A percentile compares a stretch with the other conserved stretches of the same genome.
Conservation (phyloP, 495 filamentous ascomycete species). For the Usnea hakonensis region DNA sequence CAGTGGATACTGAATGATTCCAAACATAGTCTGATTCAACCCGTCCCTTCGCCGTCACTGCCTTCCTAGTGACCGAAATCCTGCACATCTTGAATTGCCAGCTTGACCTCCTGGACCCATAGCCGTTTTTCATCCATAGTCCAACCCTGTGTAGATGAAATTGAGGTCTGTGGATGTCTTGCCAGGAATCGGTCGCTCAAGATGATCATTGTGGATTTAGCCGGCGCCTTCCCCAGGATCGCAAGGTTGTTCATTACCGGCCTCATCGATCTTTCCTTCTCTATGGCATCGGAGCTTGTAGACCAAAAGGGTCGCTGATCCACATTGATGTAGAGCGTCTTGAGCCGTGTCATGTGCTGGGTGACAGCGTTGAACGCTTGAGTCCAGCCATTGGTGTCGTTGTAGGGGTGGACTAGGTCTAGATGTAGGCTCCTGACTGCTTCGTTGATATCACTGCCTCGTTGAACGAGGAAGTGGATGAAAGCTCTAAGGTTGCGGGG, state of each 20-base stretch:
- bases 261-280: background rate
- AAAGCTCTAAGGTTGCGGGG: background rate
- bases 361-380: background rate
- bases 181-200: background rate
- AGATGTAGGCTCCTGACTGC: background rate
- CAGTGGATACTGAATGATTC: no score
- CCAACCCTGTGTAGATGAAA: background rate
- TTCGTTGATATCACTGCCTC: background rate
- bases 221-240: background rate
- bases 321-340: background rate
- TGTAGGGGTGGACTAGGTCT: background rate
- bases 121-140: background rate
- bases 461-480: background rate
- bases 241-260: background rate
- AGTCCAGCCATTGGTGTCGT: background rate
- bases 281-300: background rate
- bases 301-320: background rate
- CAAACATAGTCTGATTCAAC: no score
- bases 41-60: background rate
- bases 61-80: background rate
- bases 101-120: background rate
- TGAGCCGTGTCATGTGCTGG: background rate
- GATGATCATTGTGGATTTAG: background rate
- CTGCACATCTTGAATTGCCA: background rate
- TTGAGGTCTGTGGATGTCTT: no score